phyloP scores from a whole-genome alignment of 805 yeast species.

The Wickerhamomyces pijperi region DNA sequence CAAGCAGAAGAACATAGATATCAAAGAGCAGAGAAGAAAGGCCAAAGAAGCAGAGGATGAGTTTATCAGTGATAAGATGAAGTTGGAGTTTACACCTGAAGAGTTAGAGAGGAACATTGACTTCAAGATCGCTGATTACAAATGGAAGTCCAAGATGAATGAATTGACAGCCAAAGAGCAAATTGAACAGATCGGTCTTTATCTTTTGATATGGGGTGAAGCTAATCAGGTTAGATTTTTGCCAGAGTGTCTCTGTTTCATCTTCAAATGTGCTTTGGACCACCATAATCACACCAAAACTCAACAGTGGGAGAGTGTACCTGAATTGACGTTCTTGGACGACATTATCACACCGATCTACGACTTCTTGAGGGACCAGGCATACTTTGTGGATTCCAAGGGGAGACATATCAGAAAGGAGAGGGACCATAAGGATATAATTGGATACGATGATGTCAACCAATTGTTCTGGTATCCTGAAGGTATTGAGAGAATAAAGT shows the following conservation, averaged over 20 bases:
- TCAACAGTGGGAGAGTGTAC: slow-evolving; percentile 20
- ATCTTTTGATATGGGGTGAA: slow-evolving; percentile 81
- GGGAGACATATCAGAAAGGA: slow-evolving; percentile 35
- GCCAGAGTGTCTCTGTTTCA: slow-evolving; percentile 82
- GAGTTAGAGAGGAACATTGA: slow-evolving; percentile 28
- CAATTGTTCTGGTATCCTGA: slow-evolving; percentile 79
- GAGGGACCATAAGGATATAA: slow-evolving; percentile 54
- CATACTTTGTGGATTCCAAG: slow-evolving; percentile 34
- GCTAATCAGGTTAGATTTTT: slow-evolving; percentile 76
- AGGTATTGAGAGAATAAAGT: slow-evolving; percentile 50
- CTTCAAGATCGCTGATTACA: slow-evolving; percentile 65
- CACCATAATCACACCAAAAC: slow-evolving; percentile 35
- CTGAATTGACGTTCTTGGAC: slow-evolving; percentile 38
- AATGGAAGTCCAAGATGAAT: slow-evolving; percentile 43
- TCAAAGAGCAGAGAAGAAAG: slow-evolving; percentile 24
- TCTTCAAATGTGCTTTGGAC: slow-evolving; percentile 72
- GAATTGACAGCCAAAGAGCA: slow-evolving; percentile 36
- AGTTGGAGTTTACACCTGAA: slow-evolving; percentile 35
- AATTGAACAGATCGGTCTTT: slow-evolving; percentile 55
- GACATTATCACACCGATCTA: slow-evolving; percentile 68
- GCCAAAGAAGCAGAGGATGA: slow-evolving; percentile 37
- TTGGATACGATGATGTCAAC: slow-evolving; percentile 86
- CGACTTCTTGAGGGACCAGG: slow-evolving; percentile 41
- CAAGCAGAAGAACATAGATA: slow-evolving; percentile 24
- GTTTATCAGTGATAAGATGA: slow-evolving; percentile 37